Percentiles rank a stretch among this genome's conserved stretches.
phyloP scores from a whole-genome alignment of 106 monocot species.

The Acanthochlamys bracteata region DNA sequence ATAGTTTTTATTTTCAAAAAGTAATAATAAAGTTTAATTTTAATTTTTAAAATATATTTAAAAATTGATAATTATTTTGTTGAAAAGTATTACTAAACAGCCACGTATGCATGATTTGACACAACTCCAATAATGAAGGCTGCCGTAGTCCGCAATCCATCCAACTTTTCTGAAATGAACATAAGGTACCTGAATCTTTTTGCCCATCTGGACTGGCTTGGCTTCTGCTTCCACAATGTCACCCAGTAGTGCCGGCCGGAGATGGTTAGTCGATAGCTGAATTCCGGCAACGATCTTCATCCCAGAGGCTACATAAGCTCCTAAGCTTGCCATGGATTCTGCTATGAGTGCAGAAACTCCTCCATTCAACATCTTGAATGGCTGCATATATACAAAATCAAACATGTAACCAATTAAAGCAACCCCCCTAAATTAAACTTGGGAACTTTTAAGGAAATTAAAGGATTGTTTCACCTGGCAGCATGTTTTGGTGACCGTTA shows the following conservation, averaged over 20 bases:
- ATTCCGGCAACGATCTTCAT: slow-evolving; percentile 36
- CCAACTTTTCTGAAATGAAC: not conserved
- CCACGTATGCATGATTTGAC: too few relatives aligned
- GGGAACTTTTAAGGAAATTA: not conserved
- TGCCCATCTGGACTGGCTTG: slow-evolving; percentile 34
- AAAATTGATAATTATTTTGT: too few relatives aligned
- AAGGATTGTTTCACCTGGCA: slow-evolving; percentile 31
- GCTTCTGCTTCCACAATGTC: slow-evolving; percentile 37
- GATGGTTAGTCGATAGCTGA: slow-evolving; percentile 55
- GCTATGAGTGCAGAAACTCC: slow-evolving; percentile 59
- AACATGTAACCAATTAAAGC: not conserved
- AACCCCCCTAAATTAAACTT: not conserved
- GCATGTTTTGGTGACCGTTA: slow-evolving; percentile 39
- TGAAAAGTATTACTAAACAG: too few relatives aligned
- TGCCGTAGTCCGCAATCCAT: not conserved
- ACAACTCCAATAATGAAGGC: too few relatives aligned
- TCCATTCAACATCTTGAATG: slow-evolving; percentile 44
- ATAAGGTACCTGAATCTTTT: slow-evolving; percentile 44
- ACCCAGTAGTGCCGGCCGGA: slow-evolving; percentile 32
- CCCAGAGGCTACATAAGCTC: slow-evolving; percentile 45
- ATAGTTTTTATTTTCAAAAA: too few relatives aligned
- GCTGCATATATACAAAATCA: slow-evolving; percentile 16
- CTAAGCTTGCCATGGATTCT: slow-evolving; percentile 47
- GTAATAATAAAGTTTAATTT: too few relatives aligned
- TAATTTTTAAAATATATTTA: too few relatives aligned